Percentiles rank a stretch among this genome's conserved stretches.
Conservation (phyloP, 1,284 basidiomycete genomes). For the Fomes fomentarius region DNA sequence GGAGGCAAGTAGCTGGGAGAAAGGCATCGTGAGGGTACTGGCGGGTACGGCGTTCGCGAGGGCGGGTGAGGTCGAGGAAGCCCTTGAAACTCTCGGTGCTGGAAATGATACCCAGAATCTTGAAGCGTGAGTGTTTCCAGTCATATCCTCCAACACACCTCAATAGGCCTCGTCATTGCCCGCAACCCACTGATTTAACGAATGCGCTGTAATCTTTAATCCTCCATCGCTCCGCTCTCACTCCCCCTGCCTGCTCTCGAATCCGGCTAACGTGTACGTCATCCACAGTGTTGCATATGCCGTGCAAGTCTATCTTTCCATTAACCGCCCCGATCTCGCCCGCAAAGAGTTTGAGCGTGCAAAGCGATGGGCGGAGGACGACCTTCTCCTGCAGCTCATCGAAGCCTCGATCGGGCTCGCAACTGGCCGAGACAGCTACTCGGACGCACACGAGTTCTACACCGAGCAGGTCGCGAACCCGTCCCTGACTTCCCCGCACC, state of each 20-base stretch:
- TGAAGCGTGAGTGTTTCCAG: conserved; percentile 84
- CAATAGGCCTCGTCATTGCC: no score
- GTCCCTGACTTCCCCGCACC: conserved; percentile 71
- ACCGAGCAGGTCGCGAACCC: conserved; percentile 91
- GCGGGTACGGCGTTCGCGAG: conserved; percentile 85
- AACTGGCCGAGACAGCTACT: conserved; percentile 76
- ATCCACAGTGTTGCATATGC: conserved; percentile 72
- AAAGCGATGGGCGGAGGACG: conserved; percentile 87
- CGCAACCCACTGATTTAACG: conserved; percentile 11
- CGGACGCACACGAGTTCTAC: conserved; percentile 82
- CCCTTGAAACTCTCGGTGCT: conserved; percentile 81
- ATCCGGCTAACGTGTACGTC: not conserved
- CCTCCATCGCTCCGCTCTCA: not conserved
- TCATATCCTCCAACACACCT: no score
- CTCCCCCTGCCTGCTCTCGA: no score
- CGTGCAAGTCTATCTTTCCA: conserved; percentile 84
- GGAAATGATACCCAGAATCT: conserved; percentile 75
- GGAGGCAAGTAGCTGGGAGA: conserved; percentile 64
- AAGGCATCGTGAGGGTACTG: conserved; percentile 73
- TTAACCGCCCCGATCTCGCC: conserved; percentile 86
- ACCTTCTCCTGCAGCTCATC: conserved; percentile 86
- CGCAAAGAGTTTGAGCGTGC: conserved; percentile 81
- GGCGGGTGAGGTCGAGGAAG: conserved; percentile 88
- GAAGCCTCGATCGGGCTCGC: conserved; percentile 87
- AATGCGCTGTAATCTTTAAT: not conserved